Percentiles rank a stretch among this genome's conserved stretches.
Evolutionary conservation across 2,329 filamentous ascomycete genomes (phyloP).

Genomic region (Aspergillus thermomutatus): DNA sequence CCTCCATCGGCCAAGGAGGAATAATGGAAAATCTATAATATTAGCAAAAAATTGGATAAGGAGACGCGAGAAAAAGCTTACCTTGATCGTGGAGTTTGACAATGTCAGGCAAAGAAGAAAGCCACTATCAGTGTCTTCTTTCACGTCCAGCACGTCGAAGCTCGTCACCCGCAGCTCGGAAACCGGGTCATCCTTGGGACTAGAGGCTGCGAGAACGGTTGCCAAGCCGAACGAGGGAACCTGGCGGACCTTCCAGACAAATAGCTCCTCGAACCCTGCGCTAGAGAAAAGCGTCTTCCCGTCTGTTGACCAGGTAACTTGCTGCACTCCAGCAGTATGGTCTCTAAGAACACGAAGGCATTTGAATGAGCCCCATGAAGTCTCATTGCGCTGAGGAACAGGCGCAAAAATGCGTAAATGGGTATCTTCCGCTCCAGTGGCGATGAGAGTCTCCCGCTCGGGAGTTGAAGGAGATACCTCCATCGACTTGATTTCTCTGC

Average conservation of each 20-base stretch:
- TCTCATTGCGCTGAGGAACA: slow-evolving; percentile 8
- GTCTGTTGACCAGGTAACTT: slow-evolving; percentile 67
- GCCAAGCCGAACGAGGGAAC: slow-evolving; percentile 55
- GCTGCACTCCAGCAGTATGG: slow-evolving; percentile 81
- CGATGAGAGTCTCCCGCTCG: slow-evolving; percentile 45
- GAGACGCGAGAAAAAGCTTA: slow-evolving; percentile 19
- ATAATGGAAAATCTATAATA: slow-evolving; percentile 45
- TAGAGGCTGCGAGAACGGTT: slow-evolving; percentile 50
- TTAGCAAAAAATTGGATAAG: slow-evolving; percentile 12
- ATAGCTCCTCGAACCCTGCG: slow-evolving; percentile 84
- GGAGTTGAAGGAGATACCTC: slow-evolving; percentile 41
- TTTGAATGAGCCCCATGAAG: slow-evolving; percentile 29
- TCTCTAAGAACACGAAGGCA: slow-evolving; percentile 67
- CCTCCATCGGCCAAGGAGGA: slow-evolving; percentile 17
- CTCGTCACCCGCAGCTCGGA: slow-evolving; percentile 76
- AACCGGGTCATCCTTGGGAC: slow-evolving; percentile 47
- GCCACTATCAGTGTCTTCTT: slow-evolving; percentile 18
- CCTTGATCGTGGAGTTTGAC: slow-evolving; percentile 77
- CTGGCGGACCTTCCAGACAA: slow-evolving; percentile 67
- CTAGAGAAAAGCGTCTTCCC: slow-evolving; percentile 76
- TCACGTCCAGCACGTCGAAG: slow-evolving; percentile 59
- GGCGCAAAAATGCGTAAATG: slow-evolving; percentile 65
- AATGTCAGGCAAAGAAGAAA: slow-evolving; percentile 70
- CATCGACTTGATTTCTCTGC: slow-evolving; percentile 74
- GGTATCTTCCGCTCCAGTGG: slow-evolving; percentile 69